Conservation (phyloP, 371 early-diverging fungal genomes). For the Mucor racemosus region DNA sequence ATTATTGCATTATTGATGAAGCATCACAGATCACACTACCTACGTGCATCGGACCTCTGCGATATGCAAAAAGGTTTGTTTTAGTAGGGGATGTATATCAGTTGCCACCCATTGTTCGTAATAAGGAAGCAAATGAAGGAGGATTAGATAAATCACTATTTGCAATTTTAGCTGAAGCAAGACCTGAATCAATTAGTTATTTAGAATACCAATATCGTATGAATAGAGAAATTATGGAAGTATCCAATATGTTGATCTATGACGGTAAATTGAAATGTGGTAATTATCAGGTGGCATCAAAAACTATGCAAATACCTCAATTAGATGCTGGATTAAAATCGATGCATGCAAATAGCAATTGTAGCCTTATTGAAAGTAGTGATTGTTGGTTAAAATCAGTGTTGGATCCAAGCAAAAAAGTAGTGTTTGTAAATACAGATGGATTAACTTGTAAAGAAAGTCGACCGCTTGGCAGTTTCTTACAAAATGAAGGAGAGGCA, state of each 20-base stretch:
- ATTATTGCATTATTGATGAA: conserved; percentile 98
- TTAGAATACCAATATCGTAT: conserved; percentile 96
- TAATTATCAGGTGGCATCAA: conserved; percentile 62
- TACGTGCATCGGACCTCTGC: conserved; percentile 90
- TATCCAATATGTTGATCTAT: conserved; percentile 90
- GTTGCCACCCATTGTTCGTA: conserved; percentile 92
- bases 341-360: conserved; percentile 15
- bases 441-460: conserved; percentile 60
- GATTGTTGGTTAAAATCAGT: conserved; percentile 70
- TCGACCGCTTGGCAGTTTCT: conserved; percentile 43
- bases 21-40: conserved; percentile 98
- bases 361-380: background rate
- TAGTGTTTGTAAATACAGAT: conserved; percentile 89
- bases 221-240: conserved; percentile 90
- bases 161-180: conserved; percentile 76
- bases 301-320: conserved; percentile 55
- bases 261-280: conserved; percentile 81
- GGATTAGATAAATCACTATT: conserved; percentile 77
- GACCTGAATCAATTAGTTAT: conserved; percentile 79
- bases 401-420: conserved; percentile 68
- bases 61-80: conserved; percentile 85
- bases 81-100: conserved; percentile 99
- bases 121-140: conserved; percentile 52
- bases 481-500: conserved; percentile 78
- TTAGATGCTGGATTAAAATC: conserved; percentile 34